A percentile compares a stretch with the other conserved stretches of the same genome.
phyloP scores from a whole-genome alignment of 139 green algal genomes.

The Tetraselmis chui region DNA sequence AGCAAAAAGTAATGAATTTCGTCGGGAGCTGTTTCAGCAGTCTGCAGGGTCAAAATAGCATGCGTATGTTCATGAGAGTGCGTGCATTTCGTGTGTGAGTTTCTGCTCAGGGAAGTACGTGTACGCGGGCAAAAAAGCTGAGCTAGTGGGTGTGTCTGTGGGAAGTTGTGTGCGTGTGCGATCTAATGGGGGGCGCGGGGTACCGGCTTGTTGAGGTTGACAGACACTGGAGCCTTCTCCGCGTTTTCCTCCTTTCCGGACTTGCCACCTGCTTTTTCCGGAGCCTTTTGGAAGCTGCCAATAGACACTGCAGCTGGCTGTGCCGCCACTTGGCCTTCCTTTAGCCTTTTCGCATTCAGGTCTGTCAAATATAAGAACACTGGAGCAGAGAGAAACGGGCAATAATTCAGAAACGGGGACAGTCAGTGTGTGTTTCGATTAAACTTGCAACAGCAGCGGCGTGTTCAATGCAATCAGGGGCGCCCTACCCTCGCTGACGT shows the following conservation, averaged over 20 bases:
- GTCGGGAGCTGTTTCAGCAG: no score
- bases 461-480: constrained; percentile 1
- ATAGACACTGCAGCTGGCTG: neutral
- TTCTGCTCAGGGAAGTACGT: no score
- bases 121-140: no score
- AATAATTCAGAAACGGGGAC: neutral
- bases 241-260: neutral
- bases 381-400: no score
- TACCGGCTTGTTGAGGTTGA: constrained; percentile 10
- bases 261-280: neutral
- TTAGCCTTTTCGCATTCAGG: constrained; percentile 34
- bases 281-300: neutral
- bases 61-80: neutral
- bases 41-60: neutral
- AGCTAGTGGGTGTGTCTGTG: no score
- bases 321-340: neutral
- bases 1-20: no score
- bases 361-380: constrained; percentile 57
- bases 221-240: neutral
- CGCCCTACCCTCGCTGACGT: constrained; percentile 47
- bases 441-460: neutral
- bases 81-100: neutral
- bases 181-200: neutral
- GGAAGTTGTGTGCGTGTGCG: no score
- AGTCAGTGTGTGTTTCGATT: neutral